Evolutionary conservation across 805 yeast genomes (phyloP).

Genomic region (Candida corydali): DNA sequence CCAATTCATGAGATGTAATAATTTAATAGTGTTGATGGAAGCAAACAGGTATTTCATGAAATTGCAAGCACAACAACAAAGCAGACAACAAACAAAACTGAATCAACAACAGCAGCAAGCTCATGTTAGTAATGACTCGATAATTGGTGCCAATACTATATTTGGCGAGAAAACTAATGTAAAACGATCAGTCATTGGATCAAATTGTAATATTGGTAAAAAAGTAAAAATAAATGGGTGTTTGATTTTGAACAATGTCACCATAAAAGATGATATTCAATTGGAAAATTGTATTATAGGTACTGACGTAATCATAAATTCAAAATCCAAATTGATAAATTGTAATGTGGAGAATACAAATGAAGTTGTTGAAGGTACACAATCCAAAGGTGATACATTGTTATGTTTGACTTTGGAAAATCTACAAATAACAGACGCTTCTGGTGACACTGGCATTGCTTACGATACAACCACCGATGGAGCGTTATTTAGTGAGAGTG

Average conservation of each 20-base stretch:
- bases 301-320: constrained; percentile 53
- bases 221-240: constrained; percentile 88
- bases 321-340: constrained; percentile 63
- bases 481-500: constrained; percentile 24
- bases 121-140: constrained; percentile 81
- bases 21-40: constrained; percentile 79
- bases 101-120: constrained; percentile 45
- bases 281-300: constrained; percentile 90
- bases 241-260: constrained; percentile 66
- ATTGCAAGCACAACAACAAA: constrained; percentile 45
- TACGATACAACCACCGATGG: constrained; percentile 26
- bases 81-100: constrained; percentile 24
- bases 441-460: constrained; percentile 25
- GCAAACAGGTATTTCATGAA: constrained; percentile 78
- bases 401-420: constrained; percentile 36
- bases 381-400: constrained; percentile 57
- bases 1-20: constrained; percentile 72
- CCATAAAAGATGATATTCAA: constrained; percentile 71
- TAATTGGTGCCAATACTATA: constrained; percentile 63
- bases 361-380: constrained; percentile 54
- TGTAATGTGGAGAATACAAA: constrained; percentile 85
- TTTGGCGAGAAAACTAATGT: constrained; percentile 83
- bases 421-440: constrained; percentile 15
- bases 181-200: constrained; percentile 79
- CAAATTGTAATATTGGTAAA: constrained; percentile 71